Percentiles rank a stretch among this genome's conserved stretches.
Conservation (phyloP, 176 grass and related monocot genomes). For the Themeda triandra region DNA sequence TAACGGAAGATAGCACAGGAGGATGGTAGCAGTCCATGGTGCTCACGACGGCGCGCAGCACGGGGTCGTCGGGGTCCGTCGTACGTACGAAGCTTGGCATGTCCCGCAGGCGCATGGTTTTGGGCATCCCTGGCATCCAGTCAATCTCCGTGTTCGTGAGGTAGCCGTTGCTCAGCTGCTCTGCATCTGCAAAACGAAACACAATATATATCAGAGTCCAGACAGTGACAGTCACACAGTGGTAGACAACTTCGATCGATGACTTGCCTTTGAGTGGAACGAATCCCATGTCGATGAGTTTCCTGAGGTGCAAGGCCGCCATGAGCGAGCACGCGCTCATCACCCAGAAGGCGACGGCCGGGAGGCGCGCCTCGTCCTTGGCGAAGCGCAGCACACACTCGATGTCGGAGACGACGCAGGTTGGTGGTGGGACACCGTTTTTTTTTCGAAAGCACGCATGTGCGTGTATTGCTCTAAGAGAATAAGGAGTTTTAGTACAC, state of each 20-base stretch:
- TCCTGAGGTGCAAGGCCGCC: background rate
- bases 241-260: too few relatives aligned
- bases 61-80: background rate
- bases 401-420: conserved; percentile 29
- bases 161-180: conserved; percentile 20
- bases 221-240: too few relatives aligned
- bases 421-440: background rate
- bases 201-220: too few relatives aligned
- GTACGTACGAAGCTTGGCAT: conserved; percentile 23
- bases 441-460: too few relatives aligned
- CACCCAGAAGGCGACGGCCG: conserved; percentile 26
- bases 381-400: background rate
- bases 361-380: background rate
- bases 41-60: background rate
- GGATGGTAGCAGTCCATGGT: background rate
- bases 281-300: background rate
- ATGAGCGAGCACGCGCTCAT: conserved; percentile 13
- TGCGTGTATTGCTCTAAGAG: too few relatives aligned
- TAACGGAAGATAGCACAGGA: background rate
- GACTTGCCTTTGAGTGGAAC: conserved; percentile 27
- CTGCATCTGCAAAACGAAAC: background rate
- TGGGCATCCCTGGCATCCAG: conserved; percentile 23
- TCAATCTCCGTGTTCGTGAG: conserved; percentile 14
- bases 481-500: too few relatives aligned
- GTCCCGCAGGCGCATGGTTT: background rate